Evolutionary conservation across 2,329 filamentous ascomycete species (phyloP).

Genomic region (Paraphaeosphaeria sporulosa): DNA sequence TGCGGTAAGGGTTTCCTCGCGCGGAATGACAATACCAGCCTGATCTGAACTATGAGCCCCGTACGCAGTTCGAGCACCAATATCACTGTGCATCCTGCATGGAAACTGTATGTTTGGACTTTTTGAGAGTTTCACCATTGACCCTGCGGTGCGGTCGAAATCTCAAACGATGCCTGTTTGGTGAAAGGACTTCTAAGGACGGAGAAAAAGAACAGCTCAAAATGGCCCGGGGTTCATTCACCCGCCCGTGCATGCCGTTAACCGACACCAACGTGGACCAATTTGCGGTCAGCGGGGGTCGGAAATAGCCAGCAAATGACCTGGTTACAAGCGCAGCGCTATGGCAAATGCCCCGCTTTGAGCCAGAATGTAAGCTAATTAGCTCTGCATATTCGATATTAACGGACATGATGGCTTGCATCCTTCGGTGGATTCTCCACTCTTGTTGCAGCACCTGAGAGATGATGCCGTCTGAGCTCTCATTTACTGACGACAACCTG

Average conservation of each 20-base stretch:
- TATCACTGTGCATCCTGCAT: slow-evolving; percentile 3
- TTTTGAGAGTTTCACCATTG: slow-evolving; percentile 26
- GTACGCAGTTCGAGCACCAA: background rate
- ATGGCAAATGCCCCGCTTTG: slow-evolving; percentile 37
- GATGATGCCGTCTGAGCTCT: slow-evolving; percentile 8
- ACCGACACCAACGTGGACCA: slow-evolving; percentile 35
- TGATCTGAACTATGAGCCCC: background rate
- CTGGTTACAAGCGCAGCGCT: slow-evolving; percentile 28
- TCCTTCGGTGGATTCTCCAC: slow-evolving; percentile 13
- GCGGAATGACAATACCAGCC: slow-evolving; percentile 15
- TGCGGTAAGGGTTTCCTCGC: slow-evolving; percentile 44
- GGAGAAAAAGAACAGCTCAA: slow-evolving; percentile 17
- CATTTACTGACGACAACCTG: slow-evolving; percentile 18
- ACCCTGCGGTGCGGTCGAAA: slow-evolving; percentile 13
- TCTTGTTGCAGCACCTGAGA: slow-evolving; percentile 16
- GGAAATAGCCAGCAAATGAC: slow-evolving; percentile 39
- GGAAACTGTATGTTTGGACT: slow-evolving; percentile 17
- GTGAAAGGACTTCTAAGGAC: slow-evolving; percentile 18
- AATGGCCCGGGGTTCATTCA: slow-evolving; percentile 27
- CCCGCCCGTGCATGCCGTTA: slow-evolving; percentile 28
- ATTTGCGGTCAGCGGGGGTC: slow-evolving; percentile 28
- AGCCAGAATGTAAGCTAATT: slow-evolving; percentile 44
- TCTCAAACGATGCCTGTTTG: slow-evolving; percentile 21
- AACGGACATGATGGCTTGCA: slow-evolving; percentile 23
- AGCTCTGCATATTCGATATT: slow-evolving; percentile 28